Evolutionary conservation across 805 yeast species (phyloP).

Genomic region (Spathaspora girioi): DNA sequence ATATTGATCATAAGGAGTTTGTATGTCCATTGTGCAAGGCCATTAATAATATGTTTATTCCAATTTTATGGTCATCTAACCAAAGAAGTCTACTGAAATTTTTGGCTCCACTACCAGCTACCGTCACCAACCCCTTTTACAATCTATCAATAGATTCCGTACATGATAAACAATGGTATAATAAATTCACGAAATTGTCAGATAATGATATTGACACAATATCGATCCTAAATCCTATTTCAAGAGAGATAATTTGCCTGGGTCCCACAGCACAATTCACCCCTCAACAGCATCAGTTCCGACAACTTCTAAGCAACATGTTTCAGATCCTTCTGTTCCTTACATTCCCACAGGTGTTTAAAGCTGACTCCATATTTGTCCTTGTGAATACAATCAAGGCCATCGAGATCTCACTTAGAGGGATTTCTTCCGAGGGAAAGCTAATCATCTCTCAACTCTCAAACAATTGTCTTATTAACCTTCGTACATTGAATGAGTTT

Average conservation of each 20-base stretch:
- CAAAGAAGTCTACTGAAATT: constrained; percentile 23
- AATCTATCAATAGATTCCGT: constrained; percentile 10
- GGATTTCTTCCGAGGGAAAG: constrained; percentile 38
- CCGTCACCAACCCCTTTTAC: constrained; percentile 8
- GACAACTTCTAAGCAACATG: constrained; percentile 29
- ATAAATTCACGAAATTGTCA: constrained; percentile 15
- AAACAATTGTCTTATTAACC: constrained; percentile 54
- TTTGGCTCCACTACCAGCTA: constrained; percentile 10
- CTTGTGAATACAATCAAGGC: constrained; percentile 59
- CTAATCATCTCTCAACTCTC: constrained; percentile 56
- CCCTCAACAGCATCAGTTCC: constrained; percentile 20
- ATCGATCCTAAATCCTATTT: constrained; percentile 21
- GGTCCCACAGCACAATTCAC: constrained; percentile 4
- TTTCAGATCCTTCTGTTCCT: constrained; percentile 30
- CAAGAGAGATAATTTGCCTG: constrained; percentile 25
- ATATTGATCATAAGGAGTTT: constrained; percentile 65
- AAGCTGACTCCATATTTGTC: constrained; percentile 31
- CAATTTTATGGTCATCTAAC: constrained; percentile 60
- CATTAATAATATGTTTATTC: constrained; percentile 78
- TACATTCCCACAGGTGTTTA: constrained; percentile 36
- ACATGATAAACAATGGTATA: constrained; percentile 22
- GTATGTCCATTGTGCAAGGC: constrained; percentile 91
- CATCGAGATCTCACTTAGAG: constrained; percentile 63
- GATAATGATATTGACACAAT: constrained; percentile 20
- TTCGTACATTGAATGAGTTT: constrained; percentile 48